These are phyloP conservation scores for Helotiales sp. DNA, from an alignment of 2,329 filamentous ascomycete species.

Conservation along the genomic window DNA sequence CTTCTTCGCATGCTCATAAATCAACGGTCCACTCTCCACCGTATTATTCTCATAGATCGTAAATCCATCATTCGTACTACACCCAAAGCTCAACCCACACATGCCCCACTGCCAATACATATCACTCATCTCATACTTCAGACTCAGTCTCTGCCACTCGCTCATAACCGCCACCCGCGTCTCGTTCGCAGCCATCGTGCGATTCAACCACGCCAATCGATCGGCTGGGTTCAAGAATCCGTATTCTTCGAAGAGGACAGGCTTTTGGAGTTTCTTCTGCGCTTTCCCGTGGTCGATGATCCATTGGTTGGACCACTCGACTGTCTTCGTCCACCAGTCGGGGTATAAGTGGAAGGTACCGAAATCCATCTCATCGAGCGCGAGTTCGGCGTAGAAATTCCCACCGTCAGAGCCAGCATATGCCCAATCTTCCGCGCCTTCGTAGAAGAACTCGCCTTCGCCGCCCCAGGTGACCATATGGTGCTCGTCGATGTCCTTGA, in stretches of 20 bases:
- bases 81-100: slow-evolving; percentile 15
- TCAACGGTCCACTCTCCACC: slow-evolving; percentile 6
- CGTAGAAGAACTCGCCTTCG: slow-evolving; percentile 16
- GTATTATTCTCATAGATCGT: slow-evolving; percentile 18
- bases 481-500: slow-evolving; percentile 16
- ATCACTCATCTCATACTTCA: slow-evolving; percentile 13
- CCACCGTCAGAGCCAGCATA: slow-evolving; percentile 16
- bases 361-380: slow-evolving; percentile 19
- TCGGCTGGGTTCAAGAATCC: slow-evolving; percentile 5
- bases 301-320: slow-evolving; percentile 16
- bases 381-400: slow-evolving; percentile 15
- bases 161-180: slow-evolving; percentile 8
- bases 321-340: slow-evolving; percentile 16
- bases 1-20: slow-evolving; percentile 12
- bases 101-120: slow-evolving; percentile 18
- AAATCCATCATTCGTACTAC: slow-evolving; percentile 19
- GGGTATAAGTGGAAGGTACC: slow-evolving; percentile 18
- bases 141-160: slow-evolving; percentile 13
- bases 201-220: slow-evolving; percentile 7
- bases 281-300: slow-evolving; percentile 16
- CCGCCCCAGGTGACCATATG: slow-evolving; percentile 20
- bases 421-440: slow-evolving; percentile 1
- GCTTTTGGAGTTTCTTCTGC: slow-evolving; percentile 16
- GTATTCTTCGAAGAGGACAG: slow-evolving; percentile 18
- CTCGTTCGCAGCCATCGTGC: slow-evolving; percentile 10